A percentile compares a stretch with the other conserved stretches of the same genome.
These are phyloP conservation scores for Penicillium sclerotigenum DNA, from an alignment of 2,329 filamentous ascomycete genomes.

Conservation along the genomic window DNA sequence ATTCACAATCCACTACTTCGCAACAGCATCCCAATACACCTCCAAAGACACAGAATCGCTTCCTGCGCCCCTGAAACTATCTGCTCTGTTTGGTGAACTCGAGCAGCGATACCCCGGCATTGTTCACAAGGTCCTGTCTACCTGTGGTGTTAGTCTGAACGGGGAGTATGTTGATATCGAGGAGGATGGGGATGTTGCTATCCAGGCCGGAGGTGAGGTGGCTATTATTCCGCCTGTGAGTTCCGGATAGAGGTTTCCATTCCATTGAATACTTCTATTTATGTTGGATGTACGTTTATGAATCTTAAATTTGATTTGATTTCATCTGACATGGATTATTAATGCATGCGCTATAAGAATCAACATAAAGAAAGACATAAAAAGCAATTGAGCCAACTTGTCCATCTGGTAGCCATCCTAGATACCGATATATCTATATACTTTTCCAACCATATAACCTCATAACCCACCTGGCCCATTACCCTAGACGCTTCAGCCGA, in stretches of 20 bases:
- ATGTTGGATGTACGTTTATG: not conserved
- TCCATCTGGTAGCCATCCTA: not conserved
- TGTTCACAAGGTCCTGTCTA: slow-evolving; percentile 36
- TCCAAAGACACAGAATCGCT: slow-evolving; percentile 40
- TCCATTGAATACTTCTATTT: not conserved
- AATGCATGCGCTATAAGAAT: not conserved
- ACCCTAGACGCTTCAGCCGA: slow-evolving; percentile 18
- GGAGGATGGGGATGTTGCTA: slow-evolving; percentile 25
- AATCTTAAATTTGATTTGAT: slow-evolving; percentile 18
- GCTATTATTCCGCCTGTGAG: slow-evolving; percentile 49
- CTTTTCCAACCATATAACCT: not conserved
- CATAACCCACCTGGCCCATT: not conserved
- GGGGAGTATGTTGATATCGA: slow-evolving; percentile 45
- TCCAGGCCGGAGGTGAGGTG: slow-evolving; percentile 42
- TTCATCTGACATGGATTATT: slow-evolving; percentile 4
- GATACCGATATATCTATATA: not conserved
- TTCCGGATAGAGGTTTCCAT: slow-evolving; percentile 37
- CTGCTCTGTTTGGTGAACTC: slow-evolving; percentile 37
- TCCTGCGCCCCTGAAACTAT: slow-evolving; percentile 41
- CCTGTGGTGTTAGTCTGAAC: slow-evolving; percentile 43
- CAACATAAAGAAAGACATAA: not conserved
- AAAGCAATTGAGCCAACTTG: not conserved
- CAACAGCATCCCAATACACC: slow-evolving; percentile 43
- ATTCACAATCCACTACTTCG: slow-evolving; percentile 49
- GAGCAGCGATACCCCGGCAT: slow-evolving; percentile 45